phyloP scores from a whole-genome alignment of 1,139 yeast genomes.

The Lodderomyces metapsilosis region DNA sequence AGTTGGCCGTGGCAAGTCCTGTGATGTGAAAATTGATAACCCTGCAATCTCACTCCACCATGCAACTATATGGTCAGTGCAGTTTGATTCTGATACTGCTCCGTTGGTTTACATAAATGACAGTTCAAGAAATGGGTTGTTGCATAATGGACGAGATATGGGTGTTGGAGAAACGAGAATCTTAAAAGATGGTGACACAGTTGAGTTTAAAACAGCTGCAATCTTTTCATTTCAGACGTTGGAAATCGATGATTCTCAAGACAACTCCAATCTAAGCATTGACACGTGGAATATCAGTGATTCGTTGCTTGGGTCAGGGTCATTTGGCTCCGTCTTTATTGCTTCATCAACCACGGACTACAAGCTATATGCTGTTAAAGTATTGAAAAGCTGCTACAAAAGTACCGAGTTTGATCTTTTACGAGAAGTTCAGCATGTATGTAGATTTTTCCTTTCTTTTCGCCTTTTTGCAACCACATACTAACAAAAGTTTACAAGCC shows the following conservation, averaged over 20 bases:
- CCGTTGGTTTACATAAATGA: slow-evolving; percentile 57
- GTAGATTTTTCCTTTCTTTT: slow-evolving; percentile 14
- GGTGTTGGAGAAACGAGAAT: slow-evolving; percentile 32
- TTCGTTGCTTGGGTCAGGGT: slow-evolving; percentile 50
- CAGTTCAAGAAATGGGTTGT: slow-evolving; percentile 53
- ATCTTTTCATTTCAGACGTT: slow-evolving; percentile 16
- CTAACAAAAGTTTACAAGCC: slow-evolving; percentile 27
- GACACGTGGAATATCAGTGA: slow-evolving; percentile 1
- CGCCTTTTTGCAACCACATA: slow-evolving; percentile 12
- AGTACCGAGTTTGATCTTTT: slow-evolving; percentile 18
- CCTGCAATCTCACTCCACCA: slow-evolving; percentile 39
- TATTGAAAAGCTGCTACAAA: slow-evolving; percentile 14
- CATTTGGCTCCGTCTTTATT: slow-evolving; percentile 54
- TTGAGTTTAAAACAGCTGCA: slow-evolving; percentile 36
- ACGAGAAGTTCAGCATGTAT: slow-evolving; percentile 34
- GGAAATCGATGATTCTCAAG: not conserved
- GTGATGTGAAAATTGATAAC: slow-evolving; percentile 14
- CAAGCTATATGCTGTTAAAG: slow-evolving; percentile 50
- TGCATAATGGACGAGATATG: slow-evolving; percentile 37
- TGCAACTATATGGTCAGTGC: slow-evolving; percentile 46
- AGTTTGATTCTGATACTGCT: slow-evolving; percentile 47
- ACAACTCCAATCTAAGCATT: not conserved
- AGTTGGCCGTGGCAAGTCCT: slow-evolving; percentile 17
- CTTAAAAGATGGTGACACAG: slow-evolving; percentile 43
- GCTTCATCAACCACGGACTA: slow-evolving; percentile 19